Evolutionary conservation across 2,329 filamentous ascomycete genomes (phyloP), one percentile per base, ranked within the genome.

Genomic region (Fusarium nodosum): DNA sequence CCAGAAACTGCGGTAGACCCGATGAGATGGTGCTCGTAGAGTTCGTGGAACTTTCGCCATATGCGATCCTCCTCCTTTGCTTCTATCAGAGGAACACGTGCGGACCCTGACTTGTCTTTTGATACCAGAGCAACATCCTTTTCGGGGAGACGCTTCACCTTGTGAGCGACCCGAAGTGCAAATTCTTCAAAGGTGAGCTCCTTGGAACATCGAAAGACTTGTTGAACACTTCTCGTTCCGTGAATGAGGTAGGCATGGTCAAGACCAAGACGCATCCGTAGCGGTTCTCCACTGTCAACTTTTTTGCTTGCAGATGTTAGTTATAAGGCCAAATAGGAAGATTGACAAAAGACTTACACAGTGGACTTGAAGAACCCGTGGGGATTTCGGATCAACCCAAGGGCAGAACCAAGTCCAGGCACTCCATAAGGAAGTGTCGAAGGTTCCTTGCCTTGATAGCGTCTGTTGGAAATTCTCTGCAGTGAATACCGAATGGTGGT

Each of bases 101-200:
- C 71, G 1, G 71, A 72, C 15, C 71, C 71, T 3, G 71, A 73
- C 2, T 68, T 41, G 30, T 73, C 71, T 24, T 68, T 69, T 18
- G 65, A 60, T 9, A 71, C 61, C 5, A 73, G 31, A 1, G 55
- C 57, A 26, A 63, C 65, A 13, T 73, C 70, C 11, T 48, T 60
- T 0, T 57, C 30, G 1, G 71, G 71, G 5, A 73, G 60, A 5
- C 71, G 68, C 12, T 72, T 73, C 16, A 73, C 71, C 16, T 72
- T 72, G n/a, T 71, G 70, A 18, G 70, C 71, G 7, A 73, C 71
- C 1, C 65, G 28, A 7, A 73, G 65, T n/a, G 69, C 69, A 38
- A 72, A 72, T 33, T 72, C 69, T n/a, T 72, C 69, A 15, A 72
- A 71, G 0, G 69, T 72, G 20, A 72, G 68, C 24, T 72, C 69